A percentile compares a stretch with the other conserved stretches of the same genome.
Conservation (phyloP, 2,329 filamentous ascomycete species). For the Fusarium illudens region DNA sequence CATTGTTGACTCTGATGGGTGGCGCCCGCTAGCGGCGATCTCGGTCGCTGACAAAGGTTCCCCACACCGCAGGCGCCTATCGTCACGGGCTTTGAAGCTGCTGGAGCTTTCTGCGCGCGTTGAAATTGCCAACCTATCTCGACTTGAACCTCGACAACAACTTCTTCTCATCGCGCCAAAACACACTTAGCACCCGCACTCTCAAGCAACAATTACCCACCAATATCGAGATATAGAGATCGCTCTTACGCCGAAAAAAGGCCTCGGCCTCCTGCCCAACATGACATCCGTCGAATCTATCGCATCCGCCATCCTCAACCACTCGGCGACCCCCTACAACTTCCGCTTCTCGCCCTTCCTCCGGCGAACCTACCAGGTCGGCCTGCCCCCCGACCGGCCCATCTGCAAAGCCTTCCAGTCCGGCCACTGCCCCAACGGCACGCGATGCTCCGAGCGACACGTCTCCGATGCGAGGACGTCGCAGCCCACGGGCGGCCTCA, state of each 20-base stretch:
- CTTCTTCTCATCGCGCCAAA: not conserved
- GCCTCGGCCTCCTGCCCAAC: constrained; percentile 23
- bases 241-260: not conserved
- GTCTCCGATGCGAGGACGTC: constrained; percentile 51
- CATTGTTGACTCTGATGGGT: not conserved
- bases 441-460: constrained; percentile 87
- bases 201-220: not conserved
- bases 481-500: constrained; percentile 65
- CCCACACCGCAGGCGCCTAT: constrained; percentile 3
- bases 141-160: constrained; percentile 13
- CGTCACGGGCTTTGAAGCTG: constrained; percentile 16
- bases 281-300: constrained; percentile 46
- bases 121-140: constrained; percentile 11
- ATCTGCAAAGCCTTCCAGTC: constrained; percentile 86
- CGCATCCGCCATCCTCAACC: constrained; percentile 62
- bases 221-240: not conserved
- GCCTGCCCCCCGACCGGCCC: constrained; percentile 79
- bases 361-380: constrained; percentile 82
- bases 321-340: constrained; percentile 65
- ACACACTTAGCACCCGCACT: not conserved
- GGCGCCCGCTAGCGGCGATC: constrained; percentile 9
- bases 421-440: constrained; percentile 86
- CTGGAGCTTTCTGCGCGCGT: constrained; percentile 27
- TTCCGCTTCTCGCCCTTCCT: constrained; percentile 91
- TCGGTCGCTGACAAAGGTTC: constrained; percentile 32